Percentiles rank a stretch among this genome's conserved stretches.
These are phyloP conservation scores for Phytophthora fragariaefolia DNA, from an alignment of 352 stramenopile genomes.

Conservation along the genomic window DNA sequence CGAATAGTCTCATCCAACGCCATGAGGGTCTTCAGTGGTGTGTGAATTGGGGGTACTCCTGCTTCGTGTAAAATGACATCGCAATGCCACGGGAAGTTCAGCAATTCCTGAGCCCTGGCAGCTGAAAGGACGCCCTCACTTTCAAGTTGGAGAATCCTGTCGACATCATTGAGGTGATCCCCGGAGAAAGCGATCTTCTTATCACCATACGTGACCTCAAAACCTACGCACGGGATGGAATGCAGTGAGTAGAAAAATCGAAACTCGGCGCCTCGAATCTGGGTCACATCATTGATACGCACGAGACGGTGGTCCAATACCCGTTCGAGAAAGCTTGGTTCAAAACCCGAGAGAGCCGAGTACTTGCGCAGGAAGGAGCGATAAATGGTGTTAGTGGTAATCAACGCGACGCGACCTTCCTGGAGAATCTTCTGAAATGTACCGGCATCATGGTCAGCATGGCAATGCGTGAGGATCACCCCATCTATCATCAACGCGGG, in stretches of 20 bases:
- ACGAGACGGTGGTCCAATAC: conserved; percentile 92
- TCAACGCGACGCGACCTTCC: conserved; percentile 93
- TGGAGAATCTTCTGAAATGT: conserved; percentile 98
- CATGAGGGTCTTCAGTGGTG: conserved; percentile 93
- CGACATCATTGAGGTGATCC: conserved; percentile 96
- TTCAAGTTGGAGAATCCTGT: conserved; percentile 81
- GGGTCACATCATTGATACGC: conserved; percentile 94
- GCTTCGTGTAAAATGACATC: conserved; percentile 95
- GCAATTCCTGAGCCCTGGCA: conserved; percentile 88
- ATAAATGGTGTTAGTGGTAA: conserved; percentile 97
- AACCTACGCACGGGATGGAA: conserved; percentile 96
- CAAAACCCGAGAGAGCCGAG: conserved; percentile 93
- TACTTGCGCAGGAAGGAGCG: conserved; percentile 97
- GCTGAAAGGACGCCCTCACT: conserved; percentile 89
- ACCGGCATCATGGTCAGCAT: conserved; percentile 96
- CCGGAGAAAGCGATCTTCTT: conserved; percentile 96
- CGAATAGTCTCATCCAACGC: conserved; percentile 91
- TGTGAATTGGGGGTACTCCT: conserved; percentile 96
- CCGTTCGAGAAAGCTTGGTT: conserved; percentile 89
- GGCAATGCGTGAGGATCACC: conserved; percentile 97
- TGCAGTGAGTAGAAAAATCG: conserved; percentile 97
- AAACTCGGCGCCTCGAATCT: conserved; percentile 95
- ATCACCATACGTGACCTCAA: conserved; percentile 93
- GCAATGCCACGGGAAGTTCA: conserved; percentile 94
- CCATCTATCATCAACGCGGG: conserved; percentile 94